These are phyloP conservation scores for Xylaria cubensis DNA, from an alignment of 495 filamentous ascomycete species.

Conservation along the genomic window DNA sequence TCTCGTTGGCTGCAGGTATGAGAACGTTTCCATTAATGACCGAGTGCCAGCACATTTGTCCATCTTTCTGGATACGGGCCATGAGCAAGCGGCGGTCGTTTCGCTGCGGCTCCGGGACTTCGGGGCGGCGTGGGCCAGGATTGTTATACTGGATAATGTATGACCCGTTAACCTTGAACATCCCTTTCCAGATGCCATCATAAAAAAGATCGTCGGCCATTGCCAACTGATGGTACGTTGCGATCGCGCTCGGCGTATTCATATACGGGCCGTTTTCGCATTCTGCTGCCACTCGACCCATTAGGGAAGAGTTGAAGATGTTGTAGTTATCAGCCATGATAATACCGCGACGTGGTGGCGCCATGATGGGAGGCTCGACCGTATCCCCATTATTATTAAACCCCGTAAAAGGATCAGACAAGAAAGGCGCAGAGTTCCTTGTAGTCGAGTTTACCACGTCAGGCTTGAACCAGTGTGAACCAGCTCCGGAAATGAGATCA, in stretches of 20 bases:
- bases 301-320: neutral
- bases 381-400: neutral
- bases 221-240: neutral
- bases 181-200: neutral
- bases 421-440: neutral
- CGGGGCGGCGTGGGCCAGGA: neutral
- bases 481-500: neutral
- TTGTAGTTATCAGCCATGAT: slow-evolving; percentile 1
- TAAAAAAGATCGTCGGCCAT: slow-evolving; percentile 18
- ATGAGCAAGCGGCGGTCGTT: neutral
- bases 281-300: neutral
- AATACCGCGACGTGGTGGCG: neutral
- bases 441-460: neutral
- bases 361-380: neutral
- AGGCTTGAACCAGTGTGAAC: neutral
- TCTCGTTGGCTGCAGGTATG: neutral
- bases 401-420: neutral
- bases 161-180: neutral
- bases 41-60: neutral
- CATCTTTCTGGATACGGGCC: neutral
- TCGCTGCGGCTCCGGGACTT: neutral
- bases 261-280: neutral
- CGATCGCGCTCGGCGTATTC: slow-evolving; percentile 2
- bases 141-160: slow-evolving; percentile 14
- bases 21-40: neutral